These are phyloP conservation scores for Nadsonia starkeyi-henricii DNA, from an alignment of 1,139 yeast genomes.

Conservation along the genomic window DNA sequence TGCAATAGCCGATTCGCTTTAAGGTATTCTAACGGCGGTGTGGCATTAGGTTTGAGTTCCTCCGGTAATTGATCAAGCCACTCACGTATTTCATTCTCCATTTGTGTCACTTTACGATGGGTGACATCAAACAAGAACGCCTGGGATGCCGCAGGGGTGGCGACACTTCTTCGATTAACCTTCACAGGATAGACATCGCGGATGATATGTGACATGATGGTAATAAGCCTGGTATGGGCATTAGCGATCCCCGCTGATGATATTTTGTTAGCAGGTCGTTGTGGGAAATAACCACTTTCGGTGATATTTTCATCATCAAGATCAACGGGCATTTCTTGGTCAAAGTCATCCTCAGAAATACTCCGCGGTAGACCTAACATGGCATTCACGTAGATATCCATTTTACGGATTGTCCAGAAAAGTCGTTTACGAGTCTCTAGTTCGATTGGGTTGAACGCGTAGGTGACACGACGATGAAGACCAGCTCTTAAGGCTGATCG, in stretches of 20 bases:
- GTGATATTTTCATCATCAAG: conserved; percentile 82
- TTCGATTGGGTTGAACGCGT: conserved; percentile 66
- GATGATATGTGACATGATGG: conserved; percentile 43
- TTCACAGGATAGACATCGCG: conserved; percentile 44
- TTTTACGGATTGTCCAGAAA: conserved; percentile 79
- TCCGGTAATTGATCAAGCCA: conserved; percentile 68
- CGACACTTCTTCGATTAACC: conserved; percentile 12
- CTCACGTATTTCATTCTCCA: conserved; percentile 56
- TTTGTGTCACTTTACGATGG: conserved; percentile 52
- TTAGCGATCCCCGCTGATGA: conserved; percentile 77
- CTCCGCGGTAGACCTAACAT: conserved; percentile 76
- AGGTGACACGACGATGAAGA: conserved; percentile 58
- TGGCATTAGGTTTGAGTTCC: conserved; percentile 55
- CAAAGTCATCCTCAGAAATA: conserved; percentile 60
- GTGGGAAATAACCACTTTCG: conserved; percentile 33
- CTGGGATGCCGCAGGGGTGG: conserved; percentile 5
- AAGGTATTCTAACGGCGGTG: conserved; percentile 51
- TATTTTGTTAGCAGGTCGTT: conserved; percentile 26
- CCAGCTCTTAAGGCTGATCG: conserved; percentile 83
- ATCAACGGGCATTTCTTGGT: conserved; percentile 76
- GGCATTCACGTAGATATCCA: conserved; percentile 85
- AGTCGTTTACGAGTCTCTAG: conserved; percentile 73
- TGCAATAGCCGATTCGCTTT: conserved; percentile 70
- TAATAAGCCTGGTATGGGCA: conserved; percentile 63
- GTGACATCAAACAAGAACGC: conserved; percentile 20